phyloP scores from a whole-genome alignment of 768 basidiomycete genomes.

The Rhodosporidiobolus odoratus region DNA sequence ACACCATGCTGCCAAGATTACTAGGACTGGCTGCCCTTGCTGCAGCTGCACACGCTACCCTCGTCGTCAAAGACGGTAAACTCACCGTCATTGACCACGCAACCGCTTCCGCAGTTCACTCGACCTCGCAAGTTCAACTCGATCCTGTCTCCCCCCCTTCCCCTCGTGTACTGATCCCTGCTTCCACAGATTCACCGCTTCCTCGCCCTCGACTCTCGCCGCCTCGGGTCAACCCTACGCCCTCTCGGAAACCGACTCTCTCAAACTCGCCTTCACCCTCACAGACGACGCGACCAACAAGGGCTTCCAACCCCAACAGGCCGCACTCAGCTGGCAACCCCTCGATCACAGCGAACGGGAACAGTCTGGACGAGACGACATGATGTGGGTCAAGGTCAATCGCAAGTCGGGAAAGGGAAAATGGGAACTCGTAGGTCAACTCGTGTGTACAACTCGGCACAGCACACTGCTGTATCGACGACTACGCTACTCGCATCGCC shows the following conservation, averaged over 20 bases:
- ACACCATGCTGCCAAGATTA: background rate
- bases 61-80: constrained; percentile 14
- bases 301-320: constrained; percentile 26
- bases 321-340: constrained; percentile 14
- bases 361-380: constrained; percentile 5
- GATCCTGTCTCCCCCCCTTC: background rate
- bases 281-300: background rate
- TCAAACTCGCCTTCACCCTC: constrained; percentile 34
- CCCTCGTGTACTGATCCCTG: background rate
- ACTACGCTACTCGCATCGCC: background rate
- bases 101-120: background rate
- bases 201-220: background rate
- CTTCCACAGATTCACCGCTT: background rate
- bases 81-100: constrained; percentile 24
- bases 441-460: no score
- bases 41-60: background rate
- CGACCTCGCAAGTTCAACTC: constrained; percentile 5
- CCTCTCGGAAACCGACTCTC: constrained; percentile 21
- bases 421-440: constrained; percentile 35
- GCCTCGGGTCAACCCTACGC: no score
- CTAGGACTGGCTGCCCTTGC: background rate
- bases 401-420: constrained; percentile 18
- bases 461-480: background rate
- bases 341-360: background rate
- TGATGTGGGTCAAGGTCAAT: constrained; percentile 14